These are phyloP conservation scores for Nemania bipapillata DNA, from an alignment of 2,329 filamentous ascomycete genomes.

Conservation along the genomic window DNA sequence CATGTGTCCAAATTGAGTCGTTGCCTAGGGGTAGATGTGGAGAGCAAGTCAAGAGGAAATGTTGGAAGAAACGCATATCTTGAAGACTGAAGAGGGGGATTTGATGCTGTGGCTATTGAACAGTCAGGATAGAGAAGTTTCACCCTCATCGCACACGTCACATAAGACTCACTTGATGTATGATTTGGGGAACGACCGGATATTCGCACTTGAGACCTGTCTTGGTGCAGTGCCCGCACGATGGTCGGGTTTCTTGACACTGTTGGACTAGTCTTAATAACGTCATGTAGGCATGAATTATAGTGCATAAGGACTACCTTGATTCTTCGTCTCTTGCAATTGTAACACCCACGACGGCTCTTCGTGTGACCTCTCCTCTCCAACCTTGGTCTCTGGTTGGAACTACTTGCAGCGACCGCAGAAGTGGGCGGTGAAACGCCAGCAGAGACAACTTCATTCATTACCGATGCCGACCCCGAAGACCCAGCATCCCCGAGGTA, in stretches of 20 bases:
- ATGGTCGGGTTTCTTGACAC: conserved; percentile 73
- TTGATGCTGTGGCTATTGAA: conserved; percentile 63
- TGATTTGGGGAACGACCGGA: conserved; percentile 62
- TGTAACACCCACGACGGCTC: conserved; percentile 72
- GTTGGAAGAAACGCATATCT: conserved; percentile 76
- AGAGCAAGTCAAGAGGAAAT: conserved; percentile 70
- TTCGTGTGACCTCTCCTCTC: conserved; percentile 73
- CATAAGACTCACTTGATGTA: conserved; percentile 58
- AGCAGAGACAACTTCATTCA: conserved; percentile 32
- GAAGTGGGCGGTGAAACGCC: conserved; percentile 33
- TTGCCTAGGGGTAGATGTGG: conserved; percentile 73
- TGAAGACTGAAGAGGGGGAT: conserved; percentile 69
- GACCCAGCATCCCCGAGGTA: conserved; percentile 36
- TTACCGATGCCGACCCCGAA: conserved; percentile 35
- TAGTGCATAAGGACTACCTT: conserved; percentile 58
- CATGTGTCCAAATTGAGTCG: conserved; percentile 73
- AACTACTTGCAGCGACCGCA: conserved; percentile 25
- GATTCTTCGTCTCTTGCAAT: conserved; percentile 73
- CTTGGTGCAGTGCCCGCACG: conserved; percentile 72
- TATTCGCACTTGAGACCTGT: conserved; percentile 72
- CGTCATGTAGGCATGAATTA: not conserved
- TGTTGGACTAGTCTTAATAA: conserved; percentile 47
- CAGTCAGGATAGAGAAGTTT: conserved; percentile 36
- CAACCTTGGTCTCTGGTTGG: conserved; percentile 54
- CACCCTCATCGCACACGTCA: not conserved